Evolutionary conservation across 176 grass and related monocot species (phyloP), one percentile per base, ranked within the genome.

Genomic region (Aegilops bicornis): DNA sequence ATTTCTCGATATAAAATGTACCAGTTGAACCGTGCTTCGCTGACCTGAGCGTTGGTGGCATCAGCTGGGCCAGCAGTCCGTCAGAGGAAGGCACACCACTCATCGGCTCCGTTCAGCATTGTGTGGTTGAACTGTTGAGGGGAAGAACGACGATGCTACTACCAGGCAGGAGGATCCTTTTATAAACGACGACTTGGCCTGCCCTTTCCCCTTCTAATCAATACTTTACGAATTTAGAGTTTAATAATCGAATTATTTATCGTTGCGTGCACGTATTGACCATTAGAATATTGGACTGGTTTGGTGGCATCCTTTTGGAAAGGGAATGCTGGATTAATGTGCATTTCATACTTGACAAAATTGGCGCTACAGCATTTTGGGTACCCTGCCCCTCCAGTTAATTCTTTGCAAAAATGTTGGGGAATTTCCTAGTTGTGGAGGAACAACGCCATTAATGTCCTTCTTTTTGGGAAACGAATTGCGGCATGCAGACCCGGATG

Each of bases 241-340:
- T 64, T 22, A 33, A 56, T 22, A 33, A 58, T 56, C 17, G 31
- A 32, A 22, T 77, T 31, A 17, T 22, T 79, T 83, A 45, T 61
- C 45, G 23, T 68, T 74, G 75, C 43, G 32, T 90, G 25, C 85
- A 84, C 85, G 85, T 80, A 87, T 67, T 79, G 75, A 4, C 9
- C 58, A 59, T 60, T 66, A 8, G 3, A 52, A 60, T 88, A 60
- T 77, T 76, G 48, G 29, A 45, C 66, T 77, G 70, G 2, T 16
- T 24, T 79, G 30, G 42, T 79, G 29, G 37, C 33, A 58, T 77
- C 15, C 74, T 77, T 77, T 76, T 77, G 15, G 15, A 73, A 58
- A 6, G 30, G 7, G 23, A 25, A 84, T 37, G 17, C 8, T 58
- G 32, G 69, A 79, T 39, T 43, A 42, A 42, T 83, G 43, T 58